Conservation (phyloP, 768 basidiomycete species). For the Hericium erinaceus region DNA sequence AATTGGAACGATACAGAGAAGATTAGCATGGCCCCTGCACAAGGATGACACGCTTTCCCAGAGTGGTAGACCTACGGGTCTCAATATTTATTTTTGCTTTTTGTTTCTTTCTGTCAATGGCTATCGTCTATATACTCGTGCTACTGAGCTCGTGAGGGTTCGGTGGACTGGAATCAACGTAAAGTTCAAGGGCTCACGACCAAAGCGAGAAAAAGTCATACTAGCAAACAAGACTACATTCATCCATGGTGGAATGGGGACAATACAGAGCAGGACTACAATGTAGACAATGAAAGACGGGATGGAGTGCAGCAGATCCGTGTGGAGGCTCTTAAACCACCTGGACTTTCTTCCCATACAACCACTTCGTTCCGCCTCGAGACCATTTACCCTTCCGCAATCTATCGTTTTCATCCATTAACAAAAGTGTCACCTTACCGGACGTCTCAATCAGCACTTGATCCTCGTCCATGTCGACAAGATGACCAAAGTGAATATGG, state of each 20-base stretch:
- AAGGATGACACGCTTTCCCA: conserved; percentile 99
- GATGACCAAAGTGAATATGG: neutral
- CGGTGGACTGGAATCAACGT: too few relatives aligned
- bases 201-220: too few relatives aligned
- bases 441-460: neutral
- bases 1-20: conserved; percentile 99
- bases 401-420: neutral
- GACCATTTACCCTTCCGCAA: neutral
- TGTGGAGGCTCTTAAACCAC: neutral
- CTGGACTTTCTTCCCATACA: neutral
- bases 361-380: neutral
- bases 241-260: neutral
- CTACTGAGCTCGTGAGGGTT: too few relatives aligned
- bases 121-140: too few relatives aligned
- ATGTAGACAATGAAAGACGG: neutral
- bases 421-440: neutral
- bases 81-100: conserved; percentile 29
- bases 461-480: neutral
- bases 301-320: neutral
- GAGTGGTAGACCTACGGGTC: conserved; percentile 61
- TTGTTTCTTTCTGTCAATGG: too few relatives aligned
- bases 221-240: too few relatives aligned
- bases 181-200: too few relatives aligned
- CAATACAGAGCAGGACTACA: neutral
- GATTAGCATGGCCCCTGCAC: conserved; percentile 99